phyloP scores from a whole-genome alignment of 345 rosid genomes.

The Fremontodendron californicum region DNA sequence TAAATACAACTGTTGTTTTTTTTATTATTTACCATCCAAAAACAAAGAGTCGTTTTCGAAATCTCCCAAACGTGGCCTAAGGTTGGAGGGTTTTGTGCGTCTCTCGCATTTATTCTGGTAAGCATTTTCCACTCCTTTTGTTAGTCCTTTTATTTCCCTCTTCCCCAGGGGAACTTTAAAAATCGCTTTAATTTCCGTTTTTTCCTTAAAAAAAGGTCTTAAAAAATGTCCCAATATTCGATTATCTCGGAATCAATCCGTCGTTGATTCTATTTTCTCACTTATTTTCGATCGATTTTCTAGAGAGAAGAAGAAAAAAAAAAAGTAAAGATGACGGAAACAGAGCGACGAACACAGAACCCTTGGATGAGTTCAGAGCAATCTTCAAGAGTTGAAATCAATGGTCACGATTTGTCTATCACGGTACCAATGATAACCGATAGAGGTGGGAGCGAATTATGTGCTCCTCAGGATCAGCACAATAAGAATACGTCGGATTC shows the following conservation, averaged over 20 bases:
- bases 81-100: neutral
- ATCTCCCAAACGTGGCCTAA: slow-evolving; percentile 23
- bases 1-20: too few species aligned
- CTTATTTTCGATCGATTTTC: neutral
- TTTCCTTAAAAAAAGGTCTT: neutral
- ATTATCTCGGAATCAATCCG: neutral
- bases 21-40: too few species aligned
- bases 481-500: slow-evolving; percentile 23
- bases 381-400: slow-evolving; percentile 6
- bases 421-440: slow-evolving; percentile 17
- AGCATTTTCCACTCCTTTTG: neutral
- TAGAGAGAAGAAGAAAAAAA: neutral
- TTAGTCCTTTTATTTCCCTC: neutral
- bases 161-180: slow-evolving; percentile 28
- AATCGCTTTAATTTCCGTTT: neutral
- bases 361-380: slow-evolving; percentile 29
- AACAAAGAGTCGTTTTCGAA: neutral
- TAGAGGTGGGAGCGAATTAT: slow-evolving; percentile 19
- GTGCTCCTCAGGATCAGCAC: slow-evolving; percentile 19
- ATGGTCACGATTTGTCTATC: slow-evolving; percentile 13
- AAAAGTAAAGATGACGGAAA: slow-evolving; percentile 19
- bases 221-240: neutral
- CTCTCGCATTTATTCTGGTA: neutral
- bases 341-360: slow-evolving; percentile 9
- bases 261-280: neutral